Evolutionary conservation across 2,329 filamentous ascomycete genomes (phyloP).

Genomic region (Alternaria metachromatica): DNA sequence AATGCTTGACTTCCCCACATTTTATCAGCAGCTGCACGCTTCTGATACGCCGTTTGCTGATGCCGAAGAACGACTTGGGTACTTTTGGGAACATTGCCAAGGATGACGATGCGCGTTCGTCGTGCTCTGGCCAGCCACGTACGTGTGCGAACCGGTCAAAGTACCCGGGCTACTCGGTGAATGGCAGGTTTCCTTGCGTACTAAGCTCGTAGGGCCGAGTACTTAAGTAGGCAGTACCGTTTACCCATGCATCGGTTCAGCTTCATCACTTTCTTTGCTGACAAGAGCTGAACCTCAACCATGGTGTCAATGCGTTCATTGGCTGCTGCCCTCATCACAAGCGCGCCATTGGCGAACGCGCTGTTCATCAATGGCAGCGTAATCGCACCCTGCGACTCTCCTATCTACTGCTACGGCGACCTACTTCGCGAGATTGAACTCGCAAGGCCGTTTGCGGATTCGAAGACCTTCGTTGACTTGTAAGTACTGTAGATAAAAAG

Average conservation of each 20-base stretch:
- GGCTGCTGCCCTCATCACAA: constrained; percentile 19
- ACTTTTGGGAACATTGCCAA: constrained; percentile 7
- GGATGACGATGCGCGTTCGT: constrained; percentile 7
- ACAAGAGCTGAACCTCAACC: constrained; percentile 5
- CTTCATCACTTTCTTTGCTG: neutral
- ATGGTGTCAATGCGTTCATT: constrained; percentile 20
- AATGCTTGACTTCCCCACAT: constrained; percentile 11
- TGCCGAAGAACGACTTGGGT: constrained; percentile 1
- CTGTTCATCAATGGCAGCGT: constrained; percentile 67
- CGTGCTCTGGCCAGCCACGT: constrained; percentile 23
- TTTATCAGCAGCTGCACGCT: constrained; percentile 3
- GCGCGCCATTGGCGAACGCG: constrained; percentile 44
- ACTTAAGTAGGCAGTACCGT: constrained; percentile 9
- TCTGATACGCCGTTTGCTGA: constrained; percentile 3
- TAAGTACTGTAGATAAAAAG: constrained; percentile 17
- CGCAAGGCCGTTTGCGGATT: constrained; percentile 69
- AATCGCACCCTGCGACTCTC: constrained; percentile 70
- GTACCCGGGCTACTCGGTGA: constrained; percentile 3
- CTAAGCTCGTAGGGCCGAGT: neutral
- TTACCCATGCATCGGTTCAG: neutral
- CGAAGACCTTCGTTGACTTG: constrained; percentile 72
- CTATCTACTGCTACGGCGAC: constrained; percentile 71
- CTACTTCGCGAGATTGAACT: constrained; percentile 68
- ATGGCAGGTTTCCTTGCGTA: constrained; percentile 24
- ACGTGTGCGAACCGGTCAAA: constrained; percentile 19